Conservation (phyloP, 306 rosid species). For the Fragaria nilgerrensis region DNA sequence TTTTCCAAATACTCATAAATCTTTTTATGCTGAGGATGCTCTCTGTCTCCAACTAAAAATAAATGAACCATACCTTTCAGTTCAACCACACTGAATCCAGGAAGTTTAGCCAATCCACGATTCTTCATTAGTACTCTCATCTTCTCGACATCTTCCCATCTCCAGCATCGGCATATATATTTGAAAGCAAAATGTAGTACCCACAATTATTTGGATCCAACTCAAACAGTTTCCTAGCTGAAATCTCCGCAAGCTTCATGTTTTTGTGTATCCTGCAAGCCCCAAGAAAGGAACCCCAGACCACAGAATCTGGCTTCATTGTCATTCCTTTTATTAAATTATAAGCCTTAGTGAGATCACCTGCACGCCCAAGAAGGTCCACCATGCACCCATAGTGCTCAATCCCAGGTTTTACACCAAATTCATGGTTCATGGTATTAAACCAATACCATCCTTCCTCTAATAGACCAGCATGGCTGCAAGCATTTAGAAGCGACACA, state of each 20-base stretch:
- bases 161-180: slow-evolving; percentile 74
- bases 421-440: slow-evolving; percentile 53
- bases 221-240: slow-evolving; percentile 61
- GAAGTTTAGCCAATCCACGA: slow-evolving; percentile 58
- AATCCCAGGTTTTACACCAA: slow-evolving; percentile 59
- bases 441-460: slow-evolving; percentile 83
- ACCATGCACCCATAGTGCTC: slow-evolving; percentile 82
- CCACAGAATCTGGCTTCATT: slow-evolving; percentile 58
- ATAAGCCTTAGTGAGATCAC: slow-evolving; percentile 61
- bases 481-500: slow-evolving; percentile 67
- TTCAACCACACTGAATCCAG: slow-evolving; percentile 77
- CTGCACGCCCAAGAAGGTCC: slow-evolving; percentile 78
- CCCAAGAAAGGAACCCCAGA: slow-evolving; percentile 83
- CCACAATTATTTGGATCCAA: slow-evolving; percentile 72
- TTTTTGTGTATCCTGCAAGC: slow-evolving; percentile 74
- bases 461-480: slow-evolving; percentile 75
- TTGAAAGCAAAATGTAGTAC: slow-evolving; percentile 69
- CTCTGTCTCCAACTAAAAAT: slow-evolving; percentile 73
- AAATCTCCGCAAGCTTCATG: slow-evolving; percentile 65
- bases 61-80: slow-evolving; percentile 65
- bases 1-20: slow-evolving; percentile 55
- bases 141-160: slow-evolving; percentile 71
- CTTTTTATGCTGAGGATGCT: slow-evolving; percentile 67
- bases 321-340: slow-evolving; percentile 68
- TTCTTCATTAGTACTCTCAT: slow-evolving; percentile 65